These are phyloP conservation scores for Nemania diffusa DNA, from an alignment of 2,329 filamentous ascomycete species.

Conservation along the genomic window DNA sequence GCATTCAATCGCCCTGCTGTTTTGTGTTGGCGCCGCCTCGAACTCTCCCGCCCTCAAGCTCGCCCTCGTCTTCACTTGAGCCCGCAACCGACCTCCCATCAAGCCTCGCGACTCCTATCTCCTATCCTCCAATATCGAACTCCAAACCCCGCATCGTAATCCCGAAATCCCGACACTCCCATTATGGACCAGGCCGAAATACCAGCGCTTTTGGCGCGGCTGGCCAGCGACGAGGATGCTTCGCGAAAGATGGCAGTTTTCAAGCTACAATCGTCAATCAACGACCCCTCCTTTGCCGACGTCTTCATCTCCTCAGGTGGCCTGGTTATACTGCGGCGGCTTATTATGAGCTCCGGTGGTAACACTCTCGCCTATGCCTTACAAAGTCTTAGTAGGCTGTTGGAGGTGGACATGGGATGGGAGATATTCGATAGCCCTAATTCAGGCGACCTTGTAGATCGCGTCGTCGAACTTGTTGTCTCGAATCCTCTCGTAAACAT, in stretches of 20 bases:
- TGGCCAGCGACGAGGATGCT: conserved; percentile 82
- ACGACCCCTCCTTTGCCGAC: conserved; percentile 95
- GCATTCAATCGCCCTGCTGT: conserved; percentile 20
- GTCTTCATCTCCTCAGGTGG: conserved; percentile 93
- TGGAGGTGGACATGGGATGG: conserved; percentile 99
- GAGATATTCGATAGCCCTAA: conserved; percentile 77
- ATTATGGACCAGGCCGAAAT: conserved; percentile 75
- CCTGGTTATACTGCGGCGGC: conserved; percentile 79
- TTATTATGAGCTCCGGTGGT: conserved; percentile 86
- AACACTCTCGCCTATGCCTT: conserved; percentile 97
- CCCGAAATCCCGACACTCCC: conserved; percentile 24
- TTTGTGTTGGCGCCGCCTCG: neutral
- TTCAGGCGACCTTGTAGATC: conserved; percentile 74
- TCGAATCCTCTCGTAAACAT: conserved; percentile 97
- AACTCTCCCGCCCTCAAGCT: neutral
- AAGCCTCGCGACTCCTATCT: neutral
- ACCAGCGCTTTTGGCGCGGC: conserved; percentile 70
- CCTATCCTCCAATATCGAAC: neutral
- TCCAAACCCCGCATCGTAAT: neutral
- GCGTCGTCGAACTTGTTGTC: conserved; percentile 91
- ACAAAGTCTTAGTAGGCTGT: conserved; percentile 84
- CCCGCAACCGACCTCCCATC: neutral
- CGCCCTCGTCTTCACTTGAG: neutral
- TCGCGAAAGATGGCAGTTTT: conserved; percentile 98
- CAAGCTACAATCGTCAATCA: conserved; percentile 94